phyloP scores from a whole-genome alignment of 2,329 filamentous ascomycete genomes.

The Fusarium redolens region DNA sequence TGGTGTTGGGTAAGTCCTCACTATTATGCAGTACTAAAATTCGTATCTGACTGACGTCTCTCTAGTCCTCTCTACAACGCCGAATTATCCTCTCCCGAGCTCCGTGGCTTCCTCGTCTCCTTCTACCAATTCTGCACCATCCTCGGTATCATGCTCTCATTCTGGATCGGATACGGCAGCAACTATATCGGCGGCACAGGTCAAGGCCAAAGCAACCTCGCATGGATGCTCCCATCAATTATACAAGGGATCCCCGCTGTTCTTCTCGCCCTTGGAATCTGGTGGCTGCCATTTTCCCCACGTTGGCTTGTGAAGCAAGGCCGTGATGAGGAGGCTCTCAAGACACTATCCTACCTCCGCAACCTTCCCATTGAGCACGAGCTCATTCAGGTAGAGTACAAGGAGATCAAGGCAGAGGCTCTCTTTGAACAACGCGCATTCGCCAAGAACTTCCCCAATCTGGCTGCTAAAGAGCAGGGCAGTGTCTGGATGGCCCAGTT shows the following conservation, averaged over 20 bases:
- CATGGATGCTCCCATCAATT: slow-evolving; percentile 58
- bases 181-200: slow-evolving; percentile 61
- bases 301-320: slow-evolving; percentile 79
- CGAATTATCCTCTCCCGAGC: slow-evolving; percentile 69
- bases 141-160: slow-evolving; percentile 59
- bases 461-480: slow-evolving; percentile 52
- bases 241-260: slow-evolving; percentile 56
- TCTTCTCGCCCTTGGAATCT: slow-evolving; percentile 74
- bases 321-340: slow-evolving; percentile 73
- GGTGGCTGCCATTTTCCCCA: slow-evolving; percentile 83
- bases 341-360: slow-evolving; percentile 69
- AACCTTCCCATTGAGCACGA: slow-evolving; percentile 72
- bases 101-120: slow-evolving; percentile 72
- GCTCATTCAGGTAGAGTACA: slow-evolving; percentile 77
- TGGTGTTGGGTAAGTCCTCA: slow-evolving; percentile 47
- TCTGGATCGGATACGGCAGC: slow-evolving; percentile 59
- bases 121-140: slow-evolving; percentile 69
- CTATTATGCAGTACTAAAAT: background rate
- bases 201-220: slow-evolving; percentile 54
- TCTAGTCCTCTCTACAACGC: slow-evolving; percentile 58
- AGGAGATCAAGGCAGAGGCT: slow-evolving; percentile 83
- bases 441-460: slow-evolving; percentile 65
- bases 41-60: background rate
- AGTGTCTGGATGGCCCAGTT: slow-evolving; percentile 58
- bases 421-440: slow-evolving; percentile 79